Evolutionary conservation across 306 rosid genomes (phyloP).

Genomic region (Boehmeria nivea): DNA sequence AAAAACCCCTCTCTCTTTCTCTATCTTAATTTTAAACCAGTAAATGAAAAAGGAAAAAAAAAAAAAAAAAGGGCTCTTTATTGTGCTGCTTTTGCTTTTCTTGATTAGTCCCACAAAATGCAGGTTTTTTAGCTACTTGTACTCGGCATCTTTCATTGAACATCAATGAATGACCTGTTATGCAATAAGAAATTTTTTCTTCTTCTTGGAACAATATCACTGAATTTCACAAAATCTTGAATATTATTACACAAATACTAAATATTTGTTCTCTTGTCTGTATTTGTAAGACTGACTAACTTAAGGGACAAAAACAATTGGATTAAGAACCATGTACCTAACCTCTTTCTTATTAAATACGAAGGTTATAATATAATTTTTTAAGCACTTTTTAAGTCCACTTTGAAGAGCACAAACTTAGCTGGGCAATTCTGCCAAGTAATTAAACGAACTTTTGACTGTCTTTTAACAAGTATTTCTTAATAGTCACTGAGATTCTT

Average conservation of each 20-base stretch:
- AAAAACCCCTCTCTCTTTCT: not conserved
- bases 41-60: not conserved
- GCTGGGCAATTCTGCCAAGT: conserved; percentile 15
- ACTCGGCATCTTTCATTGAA: conserved; percentile 17
- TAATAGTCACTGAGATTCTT: conserved; percentile 19
- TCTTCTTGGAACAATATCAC: not conserved
- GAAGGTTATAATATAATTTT: not conserved
- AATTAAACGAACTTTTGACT: conserved; percentile 20
- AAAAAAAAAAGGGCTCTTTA: not conserved
- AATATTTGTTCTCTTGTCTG: no score
- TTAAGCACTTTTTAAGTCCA: not conserved
- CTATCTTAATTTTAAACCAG: not conserved
- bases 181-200: not conserved
- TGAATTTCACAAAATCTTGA: no score
- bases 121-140: conserved; percentile 13
- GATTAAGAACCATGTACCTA: not conserved
- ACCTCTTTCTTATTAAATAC: not conserved
- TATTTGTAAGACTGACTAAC: no score
- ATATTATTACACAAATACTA: no score
- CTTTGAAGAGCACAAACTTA: conserved; percentile 13
- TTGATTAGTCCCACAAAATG: conserved; percentile 20
- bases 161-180: conserved; percentile 10
- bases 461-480: conserved; percentile 4
- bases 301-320: no score
- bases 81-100: conserved; percentile 13